Evolutionary conservation across 208 protist genomes (phyloP).

Genomic region (Porcisia hertigi): DNA sequence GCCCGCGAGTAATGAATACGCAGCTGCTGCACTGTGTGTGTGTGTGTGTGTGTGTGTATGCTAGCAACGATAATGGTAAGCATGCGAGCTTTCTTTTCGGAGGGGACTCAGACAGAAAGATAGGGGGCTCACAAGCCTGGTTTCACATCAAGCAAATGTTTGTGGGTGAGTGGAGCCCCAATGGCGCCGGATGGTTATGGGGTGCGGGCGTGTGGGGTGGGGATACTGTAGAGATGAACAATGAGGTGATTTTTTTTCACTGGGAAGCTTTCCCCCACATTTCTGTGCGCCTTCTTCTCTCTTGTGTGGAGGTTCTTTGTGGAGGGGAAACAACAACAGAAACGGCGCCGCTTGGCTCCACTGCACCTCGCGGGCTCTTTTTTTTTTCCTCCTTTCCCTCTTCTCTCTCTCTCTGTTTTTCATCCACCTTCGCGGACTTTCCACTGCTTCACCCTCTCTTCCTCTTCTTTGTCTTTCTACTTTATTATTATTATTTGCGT

Average conservation of each 20-base stretch:
- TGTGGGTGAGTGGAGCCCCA: neutral
- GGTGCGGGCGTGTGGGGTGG: neutral
- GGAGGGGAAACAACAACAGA: too few species aligned
- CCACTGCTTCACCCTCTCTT: neutral
- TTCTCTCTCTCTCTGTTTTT: neutral
- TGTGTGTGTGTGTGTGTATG: neutral
- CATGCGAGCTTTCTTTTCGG: neutral
- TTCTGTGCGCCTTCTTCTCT: too few species aligned
- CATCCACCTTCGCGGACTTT: neutral
- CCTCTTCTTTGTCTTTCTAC: neutral
- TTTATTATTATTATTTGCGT: neutral
- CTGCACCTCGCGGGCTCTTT: neutral
- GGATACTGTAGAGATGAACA: neutral
- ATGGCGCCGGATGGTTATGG: neutral
- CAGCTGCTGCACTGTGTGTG: neutral
- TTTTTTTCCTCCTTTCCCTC: neutral
- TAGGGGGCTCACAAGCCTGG: neutral
- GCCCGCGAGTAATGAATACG: too few species aligned
- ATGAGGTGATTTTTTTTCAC: neutral
- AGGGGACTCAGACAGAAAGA: neutral
- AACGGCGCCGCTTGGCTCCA: neutral
- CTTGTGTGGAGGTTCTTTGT: too few species aligned
- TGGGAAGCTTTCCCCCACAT: neutral
- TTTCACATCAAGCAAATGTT: neutral
- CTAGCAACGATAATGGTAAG: neutral